phyloP scores from a whole-genome alignment of 2,329 filamentous ascomycete genomes.

The Cordyceps militaris region DNA sequence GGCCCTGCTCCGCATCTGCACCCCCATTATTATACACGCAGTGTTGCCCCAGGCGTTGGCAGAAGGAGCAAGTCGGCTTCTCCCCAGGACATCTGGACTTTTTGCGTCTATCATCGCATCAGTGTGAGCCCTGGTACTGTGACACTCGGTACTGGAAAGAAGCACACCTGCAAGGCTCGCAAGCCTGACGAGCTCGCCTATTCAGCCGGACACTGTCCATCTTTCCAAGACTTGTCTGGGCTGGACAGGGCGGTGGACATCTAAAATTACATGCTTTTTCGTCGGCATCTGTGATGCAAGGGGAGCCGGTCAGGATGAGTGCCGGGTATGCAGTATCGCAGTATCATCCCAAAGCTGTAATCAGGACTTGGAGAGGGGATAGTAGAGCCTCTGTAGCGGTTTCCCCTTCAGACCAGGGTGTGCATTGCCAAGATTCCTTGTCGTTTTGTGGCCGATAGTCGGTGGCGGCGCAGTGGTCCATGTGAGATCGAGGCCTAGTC shows the following conservation, averaged over 20 bases:
- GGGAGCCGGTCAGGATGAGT: neutral
- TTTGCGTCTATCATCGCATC: constrained; percentile 33
- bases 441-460: neutral
- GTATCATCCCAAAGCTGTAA: neutral
- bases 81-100: constrained; percentile 46
- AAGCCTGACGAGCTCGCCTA: constrained; percentile 20
- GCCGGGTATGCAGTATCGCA: neutral
- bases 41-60: constrained; percentile 38
- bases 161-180: constrained; percentile 29
- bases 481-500: neutral
- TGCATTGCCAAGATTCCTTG: neutral
- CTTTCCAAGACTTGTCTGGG: neutral
- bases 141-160: neutral
- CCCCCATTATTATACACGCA: constrained; percentile 33
- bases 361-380: neutral
- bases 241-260: neutral
- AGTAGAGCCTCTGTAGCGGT: neutral
- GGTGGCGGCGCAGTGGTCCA: neutral
- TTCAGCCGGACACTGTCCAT: constrained; percentile 7
- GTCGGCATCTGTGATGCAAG: neutral
- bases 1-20: neutral
- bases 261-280: neutral
- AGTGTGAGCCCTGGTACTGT: neutral
- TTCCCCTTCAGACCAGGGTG: neutral
- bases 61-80: constrained; percentile 41